Evolutionary conservation across 2,329 filamentous ascomycete genomes (phyloP), one percentile per base, ranked within the genome.

Genomic region (Pseudogymnoascus sp.): DNA sequence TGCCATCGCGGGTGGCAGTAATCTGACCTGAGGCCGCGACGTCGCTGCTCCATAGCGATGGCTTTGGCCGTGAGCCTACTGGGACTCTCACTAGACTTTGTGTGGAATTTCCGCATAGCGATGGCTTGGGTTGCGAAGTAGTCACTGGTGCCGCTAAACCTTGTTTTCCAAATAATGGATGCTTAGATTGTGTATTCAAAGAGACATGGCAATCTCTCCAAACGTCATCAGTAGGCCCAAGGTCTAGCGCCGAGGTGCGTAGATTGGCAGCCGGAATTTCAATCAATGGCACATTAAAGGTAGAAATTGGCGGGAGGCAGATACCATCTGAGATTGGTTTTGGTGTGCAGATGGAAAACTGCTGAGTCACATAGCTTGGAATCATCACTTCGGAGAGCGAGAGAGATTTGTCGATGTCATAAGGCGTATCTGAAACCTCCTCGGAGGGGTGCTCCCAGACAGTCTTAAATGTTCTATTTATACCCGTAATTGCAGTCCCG

Each of bases 291-390:
- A 9, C 9, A 6, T 55, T 8, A 12, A 55, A 33, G n/a, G 8
- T 31, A 9, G 25, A 55, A 18, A 55, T 55, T 33, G 45, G 45
- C 14, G 25, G 45, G n/a, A 55, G 28, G 25, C 45, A 55, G 4
- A 55, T 5, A 2, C 45, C 45, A 18, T 55, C 25, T 4, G 45
- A 7, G 4, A 55, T 55, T 1, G 45, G 45, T 55, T 55, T 55
- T 14, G 45, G 45, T 18, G n/a, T 55, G n/a, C 45, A 55, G 45
- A 55, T 33, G n/a, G 25, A 55, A 33, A 31, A 33, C 25, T 31
- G 45, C 28, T 55, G 45, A 18, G 45, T 55, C n/a, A 55, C 25
- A 55, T 55, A 55, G 25, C 45, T 55, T 55, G 25, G 45, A 18
- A 55, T 55, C 2, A 1, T 55, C 25, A 55, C 45, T 12, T 55